These are phyloP conservation scores for Phanerodontia chrysosporium DNA, from an alignment of 768 basidiomycete genomes.

Conservation along the genomic window DNA sequence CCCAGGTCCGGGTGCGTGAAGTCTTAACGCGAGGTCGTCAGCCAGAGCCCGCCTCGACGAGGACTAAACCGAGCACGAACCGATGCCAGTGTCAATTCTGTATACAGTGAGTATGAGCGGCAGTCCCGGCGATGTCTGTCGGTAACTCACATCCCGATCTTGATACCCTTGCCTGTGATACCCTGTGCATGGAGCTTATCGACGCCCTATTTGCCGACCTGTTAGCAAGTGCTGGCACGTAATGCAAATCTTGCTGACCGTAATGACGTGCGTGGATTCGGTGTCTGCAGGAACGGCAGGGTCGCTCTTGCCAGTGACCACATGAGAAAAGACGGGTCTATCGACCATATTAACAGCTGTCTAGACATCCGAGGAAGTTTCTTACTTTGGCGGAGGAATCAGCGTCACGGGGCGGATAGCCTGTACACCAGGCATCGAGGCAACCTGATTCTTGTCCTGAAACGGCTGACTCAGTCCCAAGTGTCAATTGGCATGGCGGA, in stretches of 20 bases:
- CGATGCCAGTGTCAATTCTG: conserved; percentile 41
- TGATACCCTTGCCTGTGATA: conserved; percentile 58
- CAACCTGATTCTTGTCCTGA: conserved; percentile 46
- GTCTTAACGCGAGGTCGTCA: conserved; percentile 33
- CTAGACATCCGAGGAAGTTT: neutral
- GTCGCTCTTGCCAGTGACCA: conserved; percentile 38
- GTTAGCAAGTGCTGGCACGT: neutral
- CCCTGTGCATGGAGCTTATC: conserved; percentile 62
- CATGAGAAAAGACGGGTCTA: conserved; percentile 42
- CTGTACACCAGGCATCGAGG: conserved; percentile 46
- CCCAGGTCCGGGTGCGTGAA: conserved; percentile 55
- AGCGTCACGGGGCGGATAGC: conserved; percentile 51
- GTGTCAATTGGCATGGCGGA: no score
- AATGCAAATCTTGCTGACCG: conserved; percentile 29
- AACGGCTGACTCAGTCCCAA: neutral
- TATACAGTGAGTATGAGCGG: neutral
- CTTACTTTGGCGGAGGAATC: conserved; percentile 41
- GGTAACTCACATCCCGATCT: conserved; percentile 54
- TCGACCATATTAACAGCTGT: neutral
- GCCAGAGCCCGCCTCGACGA: neutral
- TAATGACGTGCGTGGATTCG: conserved; percentile 50
- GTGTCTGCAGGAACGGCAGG: conserved; percentile 41
- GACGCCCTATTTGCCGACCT: conserved; percentile 40
- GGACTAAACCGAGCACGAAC: neutral
- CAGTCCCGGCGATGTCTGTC: neutral